Percentiles rank a stretch among this genome's conserved stretches.
Evolutionary conservation across 768 basidiomycete genomes (phyloP).

Genomic region (Tylopilus rubrobrunneus): DNA sequence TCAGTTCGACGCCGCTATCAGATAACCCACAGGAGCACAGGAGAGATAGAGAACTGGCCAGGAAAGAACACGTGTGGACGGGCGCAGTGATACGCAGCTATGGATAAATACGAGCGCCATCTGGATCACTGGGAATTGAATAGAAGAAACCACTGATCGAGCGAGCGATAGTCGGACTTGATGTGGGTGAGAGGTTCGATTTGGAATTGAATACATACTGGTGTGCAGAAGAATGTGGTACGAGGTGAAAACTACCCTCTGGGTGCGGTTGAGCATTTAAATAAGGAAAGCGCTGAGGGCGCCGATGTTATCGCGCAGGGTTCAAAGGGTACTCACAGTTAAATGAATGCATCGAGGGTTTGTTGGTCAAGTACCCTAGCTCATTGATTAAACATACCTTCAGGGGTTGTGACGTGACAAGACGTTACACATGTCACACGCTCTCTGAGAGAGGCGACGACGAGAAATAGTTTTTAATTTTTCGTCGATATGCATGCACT

Average conservation of each 20-base stretch:
- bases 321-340: background rate
- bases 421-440: background rate
- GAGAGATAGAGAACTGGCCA: conserved; percentile 8
- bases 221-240: conserved; percentile 6
- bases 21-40: conserved; percentile 16
- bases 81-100: conserved; percentile 24
- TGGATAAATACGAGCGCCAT: conserved; percentile 1
- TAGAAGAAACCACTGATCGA: conserved; percentile 19
- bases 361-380: no score
- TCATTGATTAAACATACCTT: no score
- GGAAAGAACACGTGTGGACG: conserved; percentile 2
- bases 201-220: background rate
- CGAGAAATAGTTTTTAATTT: no score
- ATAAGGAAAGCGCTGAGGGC: background rate
- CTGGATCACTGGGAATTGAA: conserved; percentile 2
- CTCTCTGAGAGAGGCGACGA: no score
- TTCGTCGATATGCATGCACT: no score
- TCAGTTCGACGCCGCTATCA: conserved; percentile 9
- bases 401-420: conserved; percentile 1
- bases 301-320: background rate
- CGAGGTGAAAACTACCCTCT: background rate
- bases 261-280: background rate
- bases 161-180: conserved; percentile 18
- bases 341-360: background rate
- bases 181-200: conserved; percentile 18